Percentiles rank a stretch among this genome's conserved stretches.
phyloP scores from a whole-genome alignment of 2,329 filamentous ascomycete species.

The Microsporum audouinii region DNA sequence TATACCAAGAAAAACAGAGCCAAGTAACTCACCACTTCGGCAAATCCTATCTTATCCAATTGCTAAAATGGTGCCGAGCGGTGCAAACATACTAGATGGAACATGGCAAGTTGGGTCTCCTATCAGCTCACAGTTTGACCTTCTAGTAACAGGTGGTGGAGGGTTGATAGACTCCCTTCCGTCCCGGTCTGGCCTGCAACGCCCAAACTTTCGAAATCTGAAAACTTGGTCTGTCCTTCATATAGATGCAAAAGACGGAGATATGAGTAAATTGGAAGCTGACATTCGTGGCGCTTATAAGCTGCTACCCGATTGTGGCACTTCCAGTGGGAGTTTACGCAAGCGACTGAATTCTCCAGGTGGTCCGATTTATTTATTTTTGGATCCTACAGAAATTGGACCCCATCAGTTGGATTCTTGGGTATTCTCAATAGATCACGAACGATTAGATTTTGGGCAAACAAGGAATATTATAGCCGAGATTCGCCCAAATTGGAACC shows the following conservation, averaged over 20 bases:
- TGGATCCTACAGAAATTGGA: slow-evolving; percentile 44
- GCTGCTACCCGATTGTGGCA: slow-evolving; percentile 46
- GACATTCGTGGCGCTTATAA: slow-evolving; percentile 43
- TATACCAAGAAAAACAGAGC: slow-evolving; percentile 29
- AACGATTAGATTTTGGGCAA: slow-evolving; percentile 37
- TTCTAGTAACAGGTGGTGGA: slow-evolving; percentile 29
- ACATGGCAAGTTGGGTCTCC: slow-evolving; percentile 38
- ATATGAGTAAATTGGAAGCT: slow-evolving; percentile 21
- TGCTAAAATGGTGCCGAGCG: slow-evolving; percentile 35
- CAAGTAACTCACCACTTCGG: slow-evolving; percentile 31
- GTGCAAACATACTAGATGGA: slow-evolving; percentile 26
- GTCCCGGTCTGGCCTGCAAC: slow-evolving; percentile 30
- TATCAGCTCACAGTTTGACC: slow-evolving; percentile 23
- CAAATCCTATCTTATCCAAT: slow-evolving; percentile 37
- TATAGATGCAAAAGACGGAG: slow-evolving; percentile 26
- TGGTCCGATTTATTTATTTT: slow-evolving; percentile 43
- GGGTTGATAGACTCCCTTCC: slow-evolving; percentile 29
- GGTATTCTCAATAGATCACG: slow-evolving; percentile 44
- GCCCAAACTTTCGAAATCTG: slow-evolving; percentile 28
- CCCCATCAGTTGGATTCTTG: slow-evolving; percentile 41
- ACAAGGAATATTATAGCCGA: slow-evolving; percentile 37
- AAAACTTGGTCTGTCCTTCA: slow-evolving; percentile 36
- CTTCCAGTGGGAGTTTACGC: slow-evolving; percentile 45
- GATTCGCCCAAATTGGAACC: slow-evolving; percentile 38
- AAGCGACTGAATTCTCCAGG: slow-evolving; percentile 24